phyloP scores from a whole-genome alignment of 2,329 filamentous ascomycete species.

The Colletotrichum orchidophilum region DNA sequence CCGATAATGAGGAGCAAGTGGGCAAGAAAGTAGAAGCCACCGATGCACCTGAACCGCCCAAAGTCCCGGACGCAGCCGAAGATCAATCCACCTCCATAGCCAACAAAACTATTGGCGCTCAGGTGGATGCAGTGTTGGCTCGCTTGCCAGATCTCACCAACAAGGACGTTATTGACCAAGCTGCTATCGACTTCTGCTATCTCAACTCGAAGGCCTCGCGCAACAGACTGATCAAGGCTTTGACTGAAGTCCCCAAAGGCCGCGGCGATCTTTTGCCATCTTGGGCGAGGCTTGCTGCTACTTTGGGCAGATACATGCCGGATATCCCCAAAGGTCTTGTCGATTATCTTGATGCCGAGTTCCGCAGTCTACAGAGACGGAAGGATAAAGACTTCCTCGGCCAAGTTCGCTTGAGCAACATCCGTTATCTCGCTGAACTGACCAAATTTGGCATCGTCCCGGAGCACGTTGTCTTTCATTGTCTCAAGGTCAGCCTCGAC shows the following conservation, averaged over 20 bases:
- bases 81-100: conserved; percentile 94
- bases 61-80: conserved; percentile 66
- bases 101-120: conserved; percentile 96
- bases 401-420: conserved; percentile 91
- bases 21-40: conserved; percentile 75
- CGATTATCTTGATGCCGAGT: conserved; percentile 93
- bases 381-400: conserved; percentile 98
- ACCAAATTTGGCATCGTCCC: conserved; percentile 99
- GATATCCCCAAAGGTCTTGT: conserved; percentile 94
- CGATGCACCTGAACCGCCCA: conserved; percentile 60
- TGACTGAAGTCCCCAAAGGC: conserved; percentile 95
- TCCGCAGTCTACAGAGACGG: conserved; percentile 92
- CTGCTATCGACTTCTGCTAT: conserved; percentile 96
- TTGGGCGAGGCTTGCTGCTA: conserved; percentile 93
- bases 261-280: conserved; percentile 89
- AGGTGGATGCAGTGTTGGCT: conserved; percentile 89
- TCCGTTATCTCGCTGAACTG: conserved; percentile 96
- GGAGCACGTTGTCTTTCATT: conserved; percentile 98
- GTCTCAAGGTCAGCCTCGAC: conserved; percentile 95
- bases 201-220: conserved; percentile 98
- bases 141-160: conserved; percentile 90
- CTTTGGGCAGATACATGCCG: conserved; percentile 90
- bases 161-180: conserved; percentile 91
- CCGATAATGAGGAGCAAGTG: conserved; percentile 81
- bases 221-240: conserved; percentile 89